phyloP scores from a whole-genome alignment of 177 flowering plant species.

The Vitis hybrid region DNA sequence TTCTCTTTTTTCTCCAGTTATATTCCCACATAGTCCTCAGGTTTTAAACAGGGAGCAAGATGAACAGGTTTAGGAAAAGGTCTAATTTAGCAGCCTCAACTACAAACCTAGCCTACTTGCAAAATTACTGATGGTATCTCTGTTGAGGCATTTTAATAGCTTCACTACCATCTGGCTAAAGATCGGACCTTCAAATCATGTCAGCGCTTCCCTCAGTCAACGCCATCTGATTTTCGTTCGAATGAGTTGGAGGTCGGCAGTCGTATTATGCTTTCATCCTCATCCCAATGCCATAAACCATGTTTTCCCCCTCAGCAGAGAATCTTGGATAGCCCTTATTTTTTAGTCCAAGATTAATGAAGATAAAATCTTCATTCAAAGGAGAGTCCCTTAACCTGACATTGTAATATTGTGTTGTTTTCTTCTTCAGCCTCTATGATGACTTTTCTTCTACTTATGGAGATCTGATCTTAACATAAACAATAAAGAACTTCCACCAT shows the following conservation, averaged over 20 bases:
- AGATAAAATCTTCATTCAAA: slow-evolving; percentile 4
- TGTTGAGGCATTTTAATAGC: too few species aligned
- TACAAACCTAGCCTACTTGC: too few species aligned
- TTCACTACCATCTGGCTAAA: too few species aligned
- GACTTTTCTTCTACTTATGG: slow-evolving; percentile 1
- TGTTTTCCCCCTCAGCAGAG: not conserved
- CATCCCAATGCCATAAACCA: slow-evolving; percentile 8
- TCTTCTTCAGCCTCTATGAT: not conserved
- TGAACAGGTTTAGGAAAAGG: too few species aligned
- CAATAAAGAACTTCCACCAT: not conserved
- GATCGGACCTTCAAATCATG: not conserved
- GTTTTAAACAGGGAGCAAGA: too few species aligned
- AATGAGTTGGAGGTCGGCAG: not conserved
- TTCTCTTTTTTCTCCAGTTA: too few species aligned
- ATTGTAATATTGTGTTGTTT: not conserved
- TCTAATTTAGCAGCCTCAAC: too few species aligned
- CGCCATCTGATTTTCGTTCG: not conserved
- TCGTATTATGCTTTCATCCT: not conserved
- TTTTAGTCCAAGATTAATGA: not conserved
- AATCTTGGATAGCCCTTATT: slow-evolving; percentile 1
- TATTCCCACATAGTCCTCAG: too few species aligned
- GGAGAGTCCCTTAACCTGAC: slow-evolving; percentile 8
- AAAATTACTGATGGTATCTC: too few species aligned
- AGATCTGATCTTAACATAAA: not conserved
- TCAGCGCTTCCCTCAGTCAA: not conserved